Evolutionary conservation across 495 filamentous ascomycete genomes (phyloP).

Genomic region (Trichocladium antarcticum): DNA sequence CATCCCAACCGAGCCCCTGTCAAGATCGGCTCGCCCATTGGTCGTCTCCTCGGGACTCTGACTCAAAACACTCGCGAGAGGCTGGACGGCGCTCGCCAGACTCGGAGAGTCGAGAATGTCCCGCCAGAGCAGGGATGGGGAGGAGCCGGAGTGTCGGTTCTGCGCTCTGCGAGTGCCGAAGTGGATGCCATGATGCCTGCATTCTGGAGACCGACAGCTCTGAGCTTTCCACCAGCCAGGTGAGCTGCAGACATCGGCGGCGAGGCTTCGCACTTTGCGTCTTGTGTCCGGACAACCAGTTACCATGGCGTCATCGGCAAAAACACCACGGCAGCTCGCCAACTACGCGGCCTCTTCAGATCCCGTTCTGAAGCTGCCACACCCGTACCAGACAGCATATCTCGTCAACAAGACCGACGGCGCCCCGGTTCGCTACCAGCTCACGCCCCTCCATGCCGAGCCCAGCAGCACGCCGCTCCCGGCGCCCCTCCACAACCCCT

Average conservation of each 20-base stretch:
- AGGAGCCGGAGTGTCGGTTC: too few species aligned
- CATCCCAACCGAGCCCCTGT: constrained; percentile 17
- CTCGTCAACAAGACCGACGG: constrained; percentile 19
- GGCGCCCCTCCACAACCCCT: constrained; percentile 27
- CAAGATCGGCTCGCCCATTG: constrained; percentile 12
- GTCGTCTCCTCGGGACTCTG: background rate
- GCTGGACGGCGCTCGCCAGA: too few species aligned
- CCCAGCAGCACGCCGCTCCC: constrained; percentile 9
- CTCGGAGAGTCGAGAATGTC: too few species aligned
- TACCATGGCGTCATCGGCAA: constrained; percentile 2
- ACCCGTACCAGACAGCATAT: constrained; percentile 38
- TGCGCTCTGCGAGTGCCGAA: too few species aligned
- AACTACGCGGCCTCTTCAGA: constrained; percentile 25
- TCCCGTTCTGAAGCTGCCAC: constrained; percentile 35
- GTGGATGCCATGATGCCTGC: too few species aligned
- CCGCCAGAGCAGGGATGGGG: too few species aligned
- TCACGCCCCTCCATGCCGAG: constrained; percentile 13
- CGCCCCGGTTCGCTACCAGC: constrained; percentile 11
- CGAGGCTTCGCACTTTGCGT: background rate
- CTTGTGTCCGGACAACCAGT: background rate
- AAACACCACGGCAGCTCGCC: constrained; percentile 14
- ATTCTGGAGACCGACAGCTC: background rate
- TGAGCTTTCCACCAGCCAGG: background rate
- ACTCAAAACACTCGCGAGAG: background rate
- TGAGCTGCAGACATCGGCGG: background rate